Base-by-base conservation (phyloP, 2,329 filamentous ascomycete species). In the Clarireedia paspali region DNA sequence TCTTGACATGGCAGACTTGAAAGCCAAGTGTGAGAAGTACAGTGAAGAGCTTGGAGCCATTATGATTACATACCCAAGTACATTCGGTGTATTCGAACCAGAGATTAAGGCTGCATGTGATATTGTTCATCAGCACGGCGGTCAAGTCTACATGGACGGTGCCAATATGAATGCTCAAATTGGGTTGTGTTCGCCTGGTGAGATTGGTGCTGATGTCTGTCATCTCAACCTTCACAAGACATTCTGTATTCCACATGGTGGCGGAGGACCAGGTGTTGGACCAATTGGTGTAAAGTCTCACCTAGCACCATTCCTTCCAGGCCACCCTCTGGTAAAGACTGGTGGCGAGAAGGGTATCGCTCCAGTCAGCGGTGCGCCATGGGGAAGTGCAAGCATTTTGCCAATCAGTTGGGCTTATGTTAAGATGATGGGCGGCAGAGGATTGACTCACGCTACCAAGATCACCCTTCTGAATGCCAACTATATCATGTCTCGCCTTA, bases 111-210 rank as follows among this genome's bases (percentile, higher is more conserved):
- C 88, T 68, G 91, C 86, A 15, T 96, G 91, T 72, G 77, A 90
- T 55, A 76, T 95, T 30, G 90, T 97, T 17, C 92, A 97, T 74
- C 73, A 87, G 61, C 77, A 95, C 68, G 92, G 92, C 52, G 92
- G 92, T 9, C 89, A 95, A 69, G 92, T 97, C 15, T 97, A 96
- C 77, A 96, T 97, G 92, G 92, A 97, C 70, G 92, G 92, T 48
- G 92, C 92, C 62, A 97, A 97, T 76, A 94, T 96, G 90, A 97
- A 96, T 69, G 92, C 92, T 17, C 92, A 97, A 73, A 96, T 97
- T 61, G 92, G 92, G 12, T 81, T 97, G 10, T 96, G 90, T 76
- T 95, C 90, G 0, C 92, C 92, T 1, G 92, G 92, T 40, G 91
- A 95, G 71, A 95, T 97, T 63, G 92, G 92, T 20, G 92, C 92